Evolutionary conservation across 495 filamentous ascomycete genomes (phyloP).

Genomic region (Geopyxis carbonaria): DNA sequence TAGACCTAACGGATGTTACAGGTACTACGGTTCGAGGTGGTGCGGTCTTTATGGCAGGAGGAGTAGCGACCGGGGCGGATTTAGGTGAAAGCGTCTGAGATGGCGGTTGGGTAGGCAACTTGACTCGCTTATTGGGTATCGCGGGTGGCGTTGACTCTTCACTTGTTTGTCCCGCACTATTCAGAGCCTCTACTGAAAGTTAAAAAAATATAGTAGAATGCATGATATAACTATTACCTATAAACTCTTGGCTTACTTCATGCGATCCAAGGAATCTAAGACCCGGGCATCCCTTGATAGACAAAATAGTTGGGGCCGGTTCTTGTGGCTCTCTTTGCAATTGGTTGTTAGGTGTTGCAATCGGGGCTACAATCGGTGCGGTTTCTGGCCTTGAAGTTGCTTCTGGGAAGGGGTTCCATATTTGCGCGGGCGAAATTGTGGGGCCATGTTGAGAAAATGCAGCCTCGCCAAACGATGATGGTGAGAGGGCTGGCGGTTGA

Average conservation of each 20-base stretch:
- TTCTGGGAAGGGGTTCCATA: neutral
- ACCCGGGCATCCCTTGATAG: neutral
- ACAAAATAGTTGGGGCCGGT: neutral
- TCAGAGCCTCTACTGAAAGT: constrained; percentile 2
- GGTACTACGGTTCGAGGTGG: neutral
- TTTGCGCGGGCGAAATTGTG: neutral
- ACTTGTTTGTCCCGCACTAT: neutral
- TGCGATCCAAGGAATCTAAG: constrained; percentile 2
- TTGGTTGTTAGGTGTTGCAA: neutral
- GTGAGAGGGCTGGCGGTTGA: neutral
- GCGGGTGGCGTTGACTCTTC: neutral
- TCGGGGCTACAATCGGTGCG: neutral
- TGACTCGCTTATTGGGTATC: constrained; percentile 1
- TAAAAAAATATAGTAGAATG: no score
- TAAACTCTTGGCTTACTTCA: no score
- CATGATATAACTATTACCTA: no score
- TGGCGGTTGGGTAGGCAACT: neutral
- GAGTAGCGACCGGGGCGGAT: neutral
- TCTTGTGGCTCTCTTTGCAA: no score
- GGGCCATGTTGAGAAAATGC: neutral
- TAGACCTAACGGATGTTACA: neutral
- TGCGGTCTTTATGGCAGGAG: neutral
- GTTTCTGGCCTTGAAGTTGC: no score
- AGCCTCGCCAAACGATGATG: neutral
- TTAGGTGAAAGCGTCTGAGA: neutral